Base-by-base conservation (phyloP, 2,329 filamentous ascomycete genomes). In the Bipolaris zeicola region DNA sequence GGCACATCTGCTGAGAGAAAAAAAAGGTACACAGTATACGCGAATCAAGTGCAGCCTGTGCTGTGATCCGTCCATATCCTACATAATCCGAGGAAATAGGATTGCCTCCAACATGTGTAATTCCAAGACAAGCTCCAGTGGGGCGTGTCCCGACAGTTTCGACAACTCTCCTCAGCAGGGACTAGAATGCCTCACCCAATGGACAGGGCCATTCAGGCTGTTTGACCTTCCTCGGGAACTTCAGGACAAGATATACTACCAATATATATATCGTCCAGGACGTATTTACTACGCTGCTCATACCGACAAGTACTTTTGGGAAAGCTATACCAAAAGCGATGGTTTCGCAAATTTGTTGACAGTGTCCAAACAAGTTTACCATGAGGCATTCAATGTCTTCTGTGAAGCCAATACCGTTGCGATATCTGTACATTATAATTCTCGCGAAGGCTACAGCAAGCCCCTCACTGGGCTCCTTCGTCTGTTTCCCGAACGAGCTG, bases 191-290 rank as follows among this genome's bases (percentile, higher is more conserved):
- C 38, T 41, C 11, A 3, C 41, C 38, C 50, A 46, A 45, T 63
- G 59, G 63, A 63, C 55, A 24, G 58, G 61, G 18, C 3, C 43
- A 16, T 64, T 70, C 28, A 46, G 22, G 11, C 26, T 51, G 1
- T 46, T 54, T 7, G 26, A 45, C 26, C 43, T 55, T 10, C 65
- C 67, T 1, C 65, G 62, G 16, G 67, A 70, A 39, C 50, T 70
- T 1, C 58, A 65, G 14, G 66, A 70, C 44, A 43, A 26, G 7
- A 67, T 69, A 16, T 67, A 68, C 38, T 60, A 50, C 28, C 46
- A 63, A 43, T 39, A 48, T 22, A 38, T 69, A 39, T 54, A 63
- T 31, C 52, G 57, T 20, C 58, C 60, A 11, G 34, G 50, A 26
- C 37, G 43, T 13, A 20, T 60, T 36, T 13, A 57, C 33, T 63